phyloP scores from a whole-genome alignment of 2,329 filamentous ascomycete species.

The Pseudocercospora crystallina region DNA sequence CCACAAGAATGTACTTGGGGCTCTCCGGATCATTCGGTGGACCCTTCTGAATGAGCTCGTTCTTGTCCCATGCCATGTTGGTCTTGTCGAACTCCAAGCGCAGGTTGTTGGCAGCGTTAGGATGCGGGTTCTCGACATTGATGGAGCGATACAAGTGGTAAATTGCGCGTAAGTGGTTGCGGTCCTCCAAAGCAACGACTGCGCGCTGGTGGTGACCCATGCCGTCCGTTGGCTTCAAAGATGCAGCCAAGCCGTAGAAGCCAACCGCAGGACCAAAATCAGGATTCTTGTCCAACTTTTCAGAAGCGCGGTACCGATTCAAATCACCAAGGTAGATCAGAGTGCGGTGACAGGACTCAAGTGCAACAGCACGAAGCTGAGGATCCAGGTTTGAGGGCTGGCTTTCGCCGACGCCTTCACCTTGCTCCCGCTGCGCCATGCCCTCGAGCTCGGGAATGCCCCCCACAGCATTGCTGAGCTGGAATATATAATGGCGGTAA shows the following conservation, averaged over 20 bases:
- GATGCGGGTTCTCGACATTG: conserved; percentile 71
- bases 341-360: conserved; percentile 75
- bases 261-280: conserved; percentile 78
- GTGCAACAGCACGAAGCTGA: conserved; percentile 59
- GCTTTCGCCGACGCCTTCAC: conserved; percentile 29
- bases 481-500: conserved; percentile 82
- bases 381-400: conserved; percentile 25
- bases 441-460: conserved; percentile 59
- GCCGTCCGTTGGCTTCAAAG: conserved; percentile 75
- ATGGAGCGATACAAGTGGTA: conserved; percentile 88
- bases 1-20: conserved; percentile 64
- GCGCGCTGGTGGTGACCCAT: conserved; percentile 87
- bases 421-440: conserved; percentile 46
- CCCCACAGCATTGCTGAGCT: conserved; percentile 62
- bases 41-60: conserved; percentile 49
- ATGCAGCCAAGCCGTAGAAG: conserved; percentile 80
- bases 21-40: conserved; percentile 48
- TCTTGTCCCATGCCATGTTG: conserved; percentile 56
- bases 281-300: conserved; percentile 69
- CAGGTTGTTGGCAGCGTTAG: conserved; percentile 72
- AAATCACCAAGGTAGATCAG: conserved; percentile 88
- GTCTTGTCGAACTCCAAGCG: conserved; percentile 75
- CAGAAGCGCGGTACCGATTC: conserved; percentile 76
- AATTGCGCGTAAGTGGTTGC: conserved; percentile 77
- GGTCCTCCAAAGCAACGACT: conserved; percentile 75